Evolutionary conservation across 1,284 basidiomycete genomes (phyloP), one percentile per base, ranked within the genome.

Genomic region (Melanopsichium pennsylvanicum): DNA sequence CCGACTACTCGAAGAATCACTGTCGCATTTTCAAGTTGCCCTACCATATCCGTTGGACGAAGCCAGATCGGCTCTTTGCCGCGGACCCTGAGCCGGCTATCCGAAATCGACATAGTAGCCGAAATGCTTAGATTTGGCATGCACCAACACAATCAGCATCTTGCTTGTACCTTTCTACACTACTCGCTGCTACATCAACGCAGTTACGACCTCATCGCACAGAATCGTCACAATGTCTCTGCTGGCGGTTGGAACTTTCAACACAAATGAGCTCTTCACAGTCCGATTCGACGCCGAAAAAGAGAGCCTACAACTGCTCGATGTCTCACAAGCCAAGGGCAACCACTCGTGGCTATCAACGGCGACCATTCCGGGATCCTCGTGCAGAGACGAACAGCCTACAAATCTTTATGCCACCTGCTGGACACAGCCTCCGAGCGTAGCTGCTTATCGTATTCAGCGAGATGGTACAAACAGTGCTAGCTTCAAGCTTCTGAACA

Each of bases 311-410:
- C 35, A 57, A 25, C 39, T 72, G 26, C 37, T 64, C 36, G 26
- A 51, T 22, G 50, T 62, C 16, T 70, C 58, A 2, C 23, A 49
- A 26, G 70, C 66, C 6, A 55, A 56, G 32, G 70, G 70, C 22
- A 70, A 70, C 35, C 70, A 72, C 26, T 72, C 70, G 5, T 72
- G 70, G 70, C 57, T 72, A 5, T 69, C 70, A 3, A 60, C 62
- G 3, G 63, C 66, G 4, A 51, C 46, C 5, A 47, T 69, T 13
- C 45, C 49, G 0, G 40, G 46, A 11, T 13, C 33, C 0, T 11
- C 35, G 5, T 19, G 6, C 2, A 23, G 19, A 13, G 16, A 16
- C 6, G 32, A 31, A 5, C 6, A 15, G 3, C 57, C 57, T 1
- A 61, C 66, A 1, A 60, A 64, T 19, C 46, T 72, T 13, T 72